Evolutionary conservation across 2,329 filamentous ascomycete genomes (phyloP).

Genomic region (Pseudogymnoascus sp.): DNA sequence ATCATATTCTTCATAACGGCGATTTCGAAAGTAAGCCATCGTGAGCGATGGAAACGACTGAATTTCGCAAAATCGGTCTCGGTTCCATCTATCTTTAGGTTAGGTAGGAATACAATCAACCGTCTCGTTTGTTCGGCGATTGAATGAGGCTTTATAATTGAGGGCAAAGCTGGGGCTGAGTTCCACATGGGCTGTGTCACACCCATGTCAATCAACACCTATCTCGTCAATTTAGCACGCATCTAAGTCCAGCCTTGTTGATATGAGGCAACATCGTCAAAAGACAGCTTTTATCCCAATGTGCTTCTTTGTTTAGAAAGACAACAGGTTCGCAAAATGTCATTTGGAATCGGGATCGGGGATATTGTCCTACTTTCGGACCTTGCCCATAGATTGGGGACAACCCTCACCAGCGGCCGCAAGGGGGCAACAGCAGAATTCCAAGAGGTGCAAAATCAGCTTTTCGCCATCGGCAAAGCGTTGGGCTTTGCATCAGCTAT

Average conservation of each 20-base stretch:
- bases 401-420: neutral
- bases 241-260: neutral
- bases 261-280: neutral
- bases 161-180: neutral
- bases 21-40: neutral
- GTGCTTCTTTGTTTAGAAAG: neutral
- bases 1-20: neutral
- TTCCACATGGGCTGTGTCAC: neutral
- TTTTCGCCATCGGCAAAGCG: slow-evolving; percentile 11
- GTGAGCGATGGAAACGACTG: neutral
- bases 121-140: neutral
- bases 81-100: neutral
- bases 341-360: slow-evolving; percentile 8
- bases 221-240: neutral
- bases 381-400: neutral
- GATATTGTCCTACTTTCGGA: slow-evolving; percentile 8
- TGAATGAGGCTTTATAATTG: neutral
- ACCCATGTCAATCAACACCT: neutral
- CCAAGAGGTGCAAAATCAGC: slow-evolving; percentile 10
- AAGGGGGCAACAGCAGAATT: slow-evolving; percentile 1
- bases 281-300: neutral
- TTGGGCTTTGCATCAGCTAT: slow-evolving; percentile 3
- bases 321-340: neutral
- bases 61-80: neutral
- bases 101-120: neutral